Evolutionary conservation across 352 stramenopile species (phyloP).

Genomic region (Halophytophthora batemanensis): DNA sequence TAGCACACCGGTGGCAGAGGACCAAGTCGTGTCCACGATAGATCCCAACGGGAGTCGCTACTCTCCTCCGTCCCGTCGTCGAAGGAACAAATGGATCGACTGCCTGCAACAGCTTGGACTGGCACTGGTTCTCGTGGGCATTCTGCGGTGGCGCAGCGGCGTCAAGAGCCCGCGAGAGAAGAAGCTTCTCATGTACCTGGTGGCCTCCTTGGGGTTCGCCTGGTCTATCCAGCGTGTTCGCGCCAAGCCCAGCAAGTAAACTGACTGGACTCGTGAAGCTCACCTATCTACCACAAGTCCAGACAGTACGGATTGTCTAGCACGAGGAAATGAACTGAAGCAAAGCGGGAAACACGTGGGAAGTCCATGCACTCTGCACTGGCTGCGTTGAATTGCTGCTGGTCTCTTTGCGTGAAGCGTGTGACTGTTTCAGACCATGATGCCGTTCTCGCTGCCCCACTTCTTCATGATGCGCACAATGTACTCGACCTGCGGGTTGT

Average conservation of each 20-base stretch:
- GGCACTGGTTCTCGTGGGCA: constrained; percentile 29
- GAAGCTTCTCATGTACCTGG: constrained; percentile 55
- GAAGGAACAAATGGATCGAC: constrained; percentile 29
- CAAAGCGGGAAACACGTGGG: neutral
- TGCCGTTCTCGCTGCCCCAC: constrained; percentile 89
- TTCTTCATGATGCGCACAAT: constrained; percentile 97
- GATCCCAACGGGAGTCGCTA: constrained; percentile 29
- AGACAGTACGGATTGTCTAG: no score
- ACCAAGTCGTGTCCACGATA: constrained; percentile 28
- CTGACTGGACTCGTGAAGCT: neutral
- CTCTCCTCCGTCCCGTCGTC: constrained; percentile 16
- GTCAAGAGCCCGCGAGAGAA: constrained; percentile 50
- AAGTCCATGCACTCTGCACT: no score
- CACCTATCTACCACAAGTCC: no score
- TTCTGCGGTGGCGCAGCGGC: constrained; percentile 50
- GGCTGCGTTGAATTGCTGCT: neutral
- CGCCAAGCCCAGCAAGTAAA: constrained; percentile 28
- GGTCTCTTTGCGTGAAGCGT: neutral
- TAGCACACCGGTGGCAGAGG: constrained; percentile 68
- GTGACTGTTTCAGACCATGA: constrained; percentile 61
- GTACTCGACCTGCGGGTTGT: constrained; percentile 95
- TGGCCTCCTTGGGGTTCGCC: constrained; percentile 54
- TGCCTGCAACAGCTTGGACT: constrained; percentile 38
- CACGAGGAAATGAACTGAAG: neutral
- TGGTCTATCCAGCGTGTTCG: constrained; percentile 57